phyloP scores from a whole-genome alignment of 495 filamentous ascomycete species.

The Penicillium goetzii region DNA sequence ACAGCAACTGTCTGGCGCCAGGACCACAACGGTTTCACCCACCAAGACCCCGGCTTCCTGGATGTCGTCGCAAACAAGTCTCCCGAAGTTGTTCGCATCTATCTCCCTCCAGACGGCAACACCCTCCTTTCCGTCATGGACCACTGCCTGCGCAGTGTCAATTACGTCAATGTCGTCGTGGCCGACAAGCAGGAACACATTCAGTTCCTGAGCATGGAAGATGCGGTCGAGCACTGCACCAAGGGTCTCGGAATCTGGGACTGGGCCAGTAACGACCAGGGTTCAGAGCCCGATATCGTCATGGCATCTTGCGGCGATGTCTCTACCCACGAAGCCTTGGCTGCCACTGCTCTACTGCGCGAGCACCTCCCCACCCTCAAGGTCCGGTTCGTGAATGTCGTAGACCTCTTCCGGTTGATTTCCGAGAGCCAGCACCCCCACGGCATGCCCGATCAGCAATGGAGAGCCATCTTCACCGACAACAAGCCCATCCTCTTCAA shows the following conservation, averaged over 20 bases:
- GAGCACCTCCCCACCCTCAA: slow-evolving; percentile 67
- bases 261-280: slow-evolving; percentile 61
- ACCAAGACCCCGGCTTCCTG: slow-evolving; percentile 77
- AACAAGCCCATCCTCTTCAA: slow-evolving; percentile 75
- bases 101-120: slow-evolving; percentile 76
- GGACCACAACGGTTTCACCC: slow-evolving; percentile 80
- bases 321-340: slow-evolving; percentile 68
- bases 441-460: slow-evolving; percentile 64
- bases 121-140: slow-evolving; percentile 68
- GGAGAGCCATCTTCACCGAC: slow-evolving; percentile 65
- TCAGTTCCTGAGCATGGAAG: slow-evolving; percentile 69
- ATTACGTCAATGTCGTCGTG: slow-evolving; percentile 78
- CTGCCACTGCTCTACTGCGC: slow-evolving; percentile 67
- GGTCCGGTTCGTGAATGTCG: slow-evolving; percentile 74
- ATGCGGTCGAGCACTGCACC: slow-evolving; percentile 69
- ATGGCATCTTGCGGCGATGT: slow-evolving; percentile 75
- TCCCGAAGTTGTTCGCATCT: slow-evolving; percentile 75
- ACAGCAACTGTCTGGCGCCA: slow-evolving; percentile 77
- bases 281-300: slow-evolving; percentile 66
- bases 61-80: slow-evolving; percentile 76
- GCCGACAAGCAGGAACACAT: slow-evolving; percentile 77
- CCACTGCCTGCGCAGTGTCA: slow-evolving; percentile 68
- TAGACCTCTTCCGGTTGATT: slow-evolving; percentile 76
- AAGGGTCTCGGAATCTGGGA: slow-evolving; percentile 67
- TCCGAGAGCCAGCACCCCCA: slow-evolving; percentile 66